Percentiles rank a stretch among this genome's conserved stretches.
Conservation (phyloP, 75 land plant species). For the Adiantum capillusveneris region DNA sequence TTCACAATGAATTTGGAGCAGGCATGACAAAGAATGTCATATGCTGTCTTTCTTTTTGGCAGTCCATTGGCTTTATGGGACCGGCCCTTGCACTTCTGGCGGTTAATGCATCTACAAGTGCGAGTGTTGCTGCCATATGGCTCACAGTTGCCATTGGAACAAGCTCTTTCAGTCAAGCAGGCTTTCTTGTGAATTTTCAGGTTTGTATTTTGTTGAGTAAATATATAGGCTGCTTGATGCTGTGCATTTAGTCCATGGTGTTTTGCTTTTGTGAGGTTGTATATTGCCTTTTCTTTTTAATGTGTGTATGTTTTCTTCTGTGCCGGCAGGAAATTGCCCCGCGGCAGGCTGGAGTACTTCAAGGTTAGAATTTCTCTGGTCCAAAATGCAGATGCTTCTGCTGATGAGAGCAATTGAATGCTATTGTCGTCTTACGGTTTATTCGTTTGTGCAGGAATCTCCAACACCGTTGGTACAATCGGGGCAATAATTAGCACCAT, state of each 20-base stretch:
- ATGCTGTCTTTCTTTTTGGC: too few species aligned
- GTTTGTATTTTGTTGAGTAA: constrained; percentile 35
- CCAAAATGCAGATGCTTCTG: neutral
- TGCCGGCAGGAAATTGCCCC: constrained; percentile 98
- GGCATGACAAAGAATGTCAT: too few species aligned
- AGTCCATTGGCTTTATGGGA: constrained; percentile 94
- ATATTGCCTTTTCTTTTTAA: too few species aligned
- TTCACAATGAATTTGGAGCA: too few species aligned
- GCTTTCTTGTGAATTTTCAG: constrained; percentile 95
- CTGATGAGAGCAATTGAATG: neutral
- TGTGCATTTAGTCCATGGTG: too few species aligned
- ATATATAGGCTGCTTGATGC: neutral
- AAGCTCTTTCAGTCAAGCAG: constrained; percentile 90
- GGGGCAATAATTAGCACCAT: constrained; percentile 89
- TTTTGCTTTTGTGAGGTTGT: neutral
- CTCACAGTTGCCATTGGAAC: constrained; percentile 79
- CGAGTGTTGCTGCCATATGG: constrained; percentile 70
- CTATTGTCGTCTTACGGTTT: neutral
- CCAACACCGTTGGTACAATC: constrained; percentile 88
- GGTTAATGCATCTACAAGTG: constrained; percentile 49
- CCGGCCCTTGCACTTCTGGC: constrained; percentile 85
- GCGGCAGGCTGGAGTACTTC: constrained; percentile 83
- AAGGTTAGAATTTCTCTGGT: constrained; percentile 77
- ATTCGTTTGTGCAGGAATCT: constrained; percentile 51
- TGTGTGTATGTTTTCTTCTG: too few species aligned